Conservation (phyloP, 2,329 filamentous ascomycete genomes). For the Periconia digitata region DNA sequence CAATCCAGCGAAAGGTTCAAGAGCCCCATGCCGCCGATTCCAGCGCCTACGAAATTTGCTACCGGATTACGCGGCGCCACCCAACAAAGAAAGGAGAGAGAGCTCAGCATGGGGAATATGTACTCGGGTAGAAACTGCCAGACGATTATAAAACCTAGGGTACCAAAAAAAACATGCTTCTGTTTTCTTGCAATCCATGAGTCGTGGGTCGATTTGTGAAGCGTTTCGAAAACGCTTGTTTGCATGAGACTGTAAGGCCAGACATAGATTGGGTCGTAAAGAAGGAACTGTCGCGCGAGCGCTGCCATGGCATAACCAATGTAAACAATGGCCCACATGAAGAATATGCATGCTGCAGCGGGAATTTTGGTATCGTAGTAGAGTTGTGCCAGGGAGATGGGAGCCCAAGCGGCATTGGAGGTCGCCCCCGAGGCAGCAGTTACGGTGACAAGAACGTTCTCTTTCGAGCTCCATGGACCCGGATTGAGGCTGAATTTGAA, state of each 20-base stretch:
- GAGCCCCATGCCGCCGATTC: slow-evolving; percentile 64
- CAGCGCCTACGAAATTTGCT: slow-evolving; percentile 63
- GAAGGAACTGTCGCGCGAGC: slow-evolving; percentile 57
- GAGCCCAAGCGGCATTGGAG: slow-evolving; percentile 45
- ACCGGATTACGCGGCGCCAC: slow-evolving; percentile 60
- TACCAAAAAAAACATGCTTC: slow-evolving; percentile 59
- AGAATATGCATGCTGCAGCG: slow-evolving; percentile 58
- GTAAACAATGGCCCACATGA: slow-evolving; percentile 62
- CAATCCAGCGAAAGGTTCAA: slow-evolving; percentile 63
- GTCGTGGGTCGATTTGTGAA: slow-evolving; percentile 54
- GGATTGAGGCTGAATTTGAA: slow-evolving; percentile 58
- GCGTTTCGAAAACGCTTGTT: slow-evolving; percentile 61
- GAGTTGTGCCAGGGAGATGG: slow-evolving; percentile 59
- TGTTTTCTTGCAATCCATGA: slow-evolving; percentile 56
- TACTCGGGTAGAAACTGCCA: slow-evolving; percentile 67
- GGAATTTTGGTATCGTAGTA: slow-evolving; percentile 59
- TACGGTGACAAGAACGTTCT: slow-evolving; percentile 60
- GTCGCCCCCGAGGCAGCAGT: slow-evolving; percentile 37
- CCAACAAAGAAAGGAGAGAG: slow-evolving; percentile 65
- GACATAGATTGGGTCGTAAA: slow-evolving; percentile 61
- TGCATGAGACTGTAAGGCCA: slow-evolving; percentile 58
- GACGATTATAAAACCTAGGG: slow-evolving; percentile 55
- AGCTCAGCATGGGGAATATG: slow-evolving; percentile 61
- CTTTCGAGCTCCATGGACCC: slow-evolving; percentile 58
- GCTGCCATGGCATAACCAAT: slow-evolving; percentile 62